These are phyloP conservation scores for Oxyria digyna DNA, from an alignment of 148 eudicot genomes.

Conservation along the genomic window DNA sequence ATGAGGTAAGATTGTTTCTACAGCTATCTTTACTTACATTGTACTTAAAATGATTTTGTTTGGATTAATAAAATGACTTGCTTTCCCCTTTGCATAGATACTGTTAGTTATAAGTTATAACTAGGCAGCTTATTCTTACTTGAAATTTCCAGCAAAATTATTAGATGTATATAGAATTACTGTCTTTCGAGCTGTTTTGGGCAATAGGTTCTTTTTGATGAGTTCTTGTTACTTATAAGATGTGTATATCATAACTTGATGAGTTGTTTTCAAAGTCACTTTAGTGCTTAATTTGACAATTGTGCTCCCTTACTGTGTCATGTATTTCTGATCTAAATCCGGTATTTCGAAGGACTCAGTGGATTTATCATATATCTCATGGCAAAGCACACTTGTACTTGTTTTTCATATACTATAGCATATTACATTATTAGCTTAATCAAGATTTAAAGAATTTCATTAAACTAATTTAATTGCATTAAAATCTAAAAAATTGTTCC, in stretches of 20 bases:
- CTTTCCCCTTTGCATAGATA: background rate
- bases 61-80: too few species aligned
- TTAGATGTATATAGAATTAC: background rate
- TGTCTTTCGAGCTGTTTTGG: background rate
- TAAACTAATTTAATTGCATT: background rate
- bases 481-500: background rate
- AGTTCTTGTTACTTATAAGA: background rate
- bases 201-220: background rate
- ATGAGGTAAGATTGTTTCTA: slow-evolving; percentile 32
- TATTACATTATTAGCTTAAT: background rate
- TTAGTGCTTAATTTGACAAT: background rate
- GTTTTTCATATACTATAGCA: background rate
- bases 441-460: background rate
- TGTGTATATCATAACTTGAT: background rate
- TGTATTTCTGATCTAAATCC: background rate
- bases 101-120: background rate
- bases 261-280: background rate
- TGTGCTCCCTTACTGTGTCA: background rate
- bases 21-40: background rate
- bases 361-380: background rate
- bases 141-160: too few species aligned
- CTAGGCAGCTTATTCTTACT: background rate
- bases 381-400: background rate
- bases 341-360: background rate
- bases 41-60: background rate